Percentiles rank a stretch among this genome's conserved stretches.
These are phyloP conservation scores for Colletotrichum simmondsii DNA, from an alignment of 2,329 filamentous ascomycete genomes.

Conservation along the genomic window DNA sequence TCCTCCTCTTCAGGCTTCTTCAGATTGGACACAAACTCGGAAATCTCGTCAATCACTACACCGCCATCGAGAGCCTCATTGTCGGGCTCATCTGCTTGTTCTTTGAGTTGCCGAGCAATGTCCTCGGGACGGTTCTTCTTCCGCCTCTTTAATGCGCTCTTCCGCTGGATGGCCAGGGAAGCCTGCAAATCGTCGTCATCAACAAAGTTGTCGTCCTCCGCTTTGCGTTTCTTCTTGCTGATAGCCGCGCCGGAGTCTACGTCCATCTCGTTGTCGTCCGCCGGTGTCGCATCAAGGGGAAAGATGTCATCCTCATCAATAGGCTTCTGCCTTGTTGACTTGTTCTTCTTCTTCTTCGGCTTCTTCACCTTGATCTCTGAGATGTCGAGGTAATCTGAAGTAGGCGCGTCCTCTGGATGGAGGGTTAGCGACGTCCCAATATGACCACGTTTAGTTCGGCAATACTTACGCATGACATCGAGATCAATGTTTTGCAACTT, in stretches of 20 bases:
- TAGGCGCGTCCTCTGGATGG: conserved; percentile 68
- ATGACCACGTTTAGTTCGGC: background rate
- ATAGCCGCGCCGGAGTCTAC: conserved; percentile 69
- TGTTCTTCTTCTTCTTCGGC: conserved; percentile 91
- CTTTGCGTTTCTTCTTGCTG: conserved; percentile 70
- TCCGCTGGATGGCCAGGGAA: conserved; percentile 83
- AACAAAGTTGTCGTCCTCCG: conserved; percentile 76
- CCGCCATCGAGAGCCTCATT: conserved; percentile 65
- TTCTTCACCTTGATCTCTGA: conserved; percentile 94
- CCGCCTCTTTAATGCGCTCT: conserved; percentile 88
- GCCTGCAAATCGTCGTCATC: conserved; percentile 95
- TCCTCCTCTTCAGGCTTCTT: conserved; percentile 72
- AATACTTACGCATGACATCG: conserved; percentile 75
- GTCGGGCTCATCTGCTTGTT: conserved; percentile 66
- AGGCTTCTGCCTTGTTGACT: conserved; percentile 76
- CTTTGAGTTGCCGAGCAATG: conserved; percentile 81
- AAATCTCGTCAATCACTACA: conserved; percentile 94
- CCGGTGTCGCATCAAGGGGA: conserved; percentile 49
- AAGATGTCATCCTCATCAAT: conserved; percentile 73
- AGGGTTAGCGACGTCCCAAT: conserved; percentile 44
- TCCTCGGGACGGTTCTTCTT: conserved; percentile 90
- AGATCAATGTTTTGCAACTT: conserved; percentile 80
- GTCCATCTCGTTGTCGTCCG: conserved; percentile 74
- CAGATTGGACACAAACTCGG: conserved; percentile 91
- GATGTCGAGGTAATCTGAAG: conserved; percentile 89